phyloP scores from a whole-genome alignment of 306 rosid genomes.

The Myrica gale region DNA sequence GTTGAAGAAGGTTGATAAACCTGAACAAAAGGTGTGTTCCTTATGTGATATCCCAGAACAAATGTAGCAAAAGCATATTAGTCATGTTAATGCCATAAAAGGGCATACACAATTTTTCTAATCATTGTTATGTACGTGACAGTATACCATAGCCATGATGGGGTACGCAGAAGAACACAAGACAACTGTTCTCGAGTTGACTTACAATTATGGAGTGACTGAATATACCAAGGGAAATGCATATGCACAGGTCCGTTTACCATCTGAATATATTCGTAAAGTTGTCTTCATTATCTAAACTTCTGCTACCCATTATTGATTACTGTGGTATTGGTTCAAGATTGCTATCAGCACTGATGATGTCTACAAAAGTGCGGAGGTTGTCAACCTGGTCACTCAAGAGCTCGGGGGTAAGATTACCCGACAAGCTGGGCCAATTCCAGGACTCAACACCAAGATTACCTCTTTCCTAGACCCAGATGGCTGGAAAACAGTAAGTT shows the following conservation, averaged over 20 bases:
- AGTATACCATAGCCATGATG: slow-evolving; percentile 80
- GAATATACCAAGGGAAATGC: slow-evolving; percentile 92
- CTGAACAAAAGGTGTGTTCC: slow-evolving; percentile 70
- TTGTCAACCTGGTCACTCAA: slow-evolving; percentile 56
- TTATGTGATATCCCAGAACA: not conserved
- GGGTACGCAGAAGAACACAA: slow-evolving; percentile 84
- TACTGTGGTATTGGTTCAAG: slow-evolving; percentile 37
- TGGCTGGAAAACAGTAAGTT: slow-evolving; percentile 98
- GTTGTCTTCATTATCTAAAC: slow-evolving; percentile 10
- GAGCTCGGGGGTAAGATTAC: slow-evolving; percentile 97
- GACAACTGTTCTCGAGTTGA: slow-evolving; percentile 87
- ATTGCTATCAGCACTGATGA: slow-evolving; percentile 91
- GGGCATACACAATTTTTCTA: slow-evolving; percentile 13
- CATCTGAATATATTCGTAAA: not conserved
- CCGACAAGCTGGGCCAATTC: slow-evolving; percentile 82
- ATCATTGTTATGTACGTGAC: slow-evolving; percentile 28
- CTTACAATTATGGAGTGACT: slow-evolving; percentile 90
- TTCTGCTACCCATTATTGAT: slow-evolving; percentile 11
- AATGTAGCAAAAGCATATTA: slow-evolving; percentile 4
- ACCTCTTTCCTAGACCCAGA: slow-evolving; percentile 86
- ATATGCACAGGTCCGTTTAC: slow-evolving; percentile 73
- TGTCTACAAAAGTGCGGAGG: slow-evolving; percentile 93
- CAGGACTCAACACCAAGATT: slow-evolving; percentile 86
- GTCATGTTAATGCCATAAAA: slow-evolving; percentile 1
- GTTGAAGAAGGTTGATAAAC: slow-evolving; percentile 71